Evolutionary conservation across 2,329 filamentous ascomycete species (phyloP), one percentile per base, ranked within the genome.

Genomic region (Monosporascus sp.): DNA sequence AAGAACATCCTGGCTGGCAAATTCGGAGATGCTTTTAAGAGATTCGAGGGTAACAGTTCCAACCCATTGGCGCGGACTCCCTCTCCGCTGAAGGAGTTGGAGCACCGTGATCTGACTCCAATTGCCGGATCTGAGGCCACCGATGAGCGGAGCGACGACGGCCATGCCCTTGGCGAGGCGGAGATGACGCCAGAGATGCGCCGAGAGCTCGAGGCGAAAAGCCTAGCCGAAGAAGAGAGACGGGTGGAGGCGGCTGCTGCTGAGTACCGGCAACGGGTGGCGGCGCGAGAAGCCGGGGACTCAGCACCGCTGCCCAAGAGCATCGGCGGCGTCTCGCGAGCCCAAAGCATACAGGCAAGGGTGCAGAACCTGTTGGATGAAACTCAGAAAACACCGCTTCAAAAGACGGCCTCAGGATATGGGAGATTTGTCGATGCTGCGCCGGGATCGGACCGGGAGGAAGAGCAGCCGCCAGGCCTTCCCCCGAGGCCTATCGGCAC

Each of bases 1-100:
- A 96, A 94, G 70, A 89, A 84, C 53, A 84, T 96, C 38, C 77
- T 97, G n/a, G 87, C 86, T 5, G 89, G 91, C 24, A 91, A 88
- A 61, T 97, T 97, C 68, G 91, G 92, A 1, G 92, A 97, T 63
- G 92, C 93, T 3, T 97, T 97, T 73, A 91, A 93, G 65, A 82
- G 88, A 6, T 97, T 97, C 61, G 94, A 99, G 69, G 78, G 76
- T 24, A 80, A 76, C 55, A 60, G 61, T 53, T 66, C 48, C 22
- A 58, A 60, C 11, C 63, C 62, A 17, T 67, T 61, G n/a, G 65
- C 61, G 7, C 72, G 76, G 37, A 75, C 76, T 16, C 74, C 78
- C 1, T 81, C 79, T 5, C 79, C 78, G 4, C 69, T 75, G 26
- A 78, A 77, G 61, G 76, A 76, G 51, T 63, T 70, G 27, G 78